Evolutionary conservation across 2,329 filamentous ascomycete species (phyloP).

Genomic region (Penicillium sp.): DNA sequence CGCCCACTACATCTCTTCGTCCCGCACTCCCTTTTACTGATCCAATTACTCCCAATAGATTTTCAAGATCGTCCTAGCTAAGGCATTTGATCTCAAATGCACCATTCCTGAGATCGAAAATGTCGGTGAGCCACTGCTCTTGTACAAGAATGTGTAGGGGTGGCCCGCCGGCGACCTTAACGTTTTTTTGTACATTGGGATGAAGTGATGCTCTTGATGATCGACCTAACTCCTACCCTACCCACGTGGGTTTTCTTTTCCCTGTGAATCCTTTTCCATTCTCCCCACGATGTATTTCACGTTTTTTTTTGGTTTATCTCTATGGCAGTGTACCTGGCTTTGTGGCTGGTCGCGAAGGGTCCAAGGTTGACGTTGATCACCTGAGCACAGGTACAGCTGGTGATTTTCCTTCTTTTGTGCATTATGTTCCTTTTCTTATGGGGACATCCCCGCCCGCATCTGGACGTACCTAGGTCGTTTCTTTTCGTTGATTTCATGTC

Average conservation of each 20-base stretch:
- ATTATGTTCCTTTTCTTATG: conserved; percentile 15
- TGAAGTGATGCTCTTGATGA: conserved; percentile 42
- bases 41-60: conserved; percentile 66
- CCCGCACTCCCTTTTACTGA: background rate
- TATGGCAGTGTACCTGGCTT: conserved; percentile 1
- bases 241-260: conserved; percentile 15
- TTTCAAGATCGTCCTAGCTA: conserved; percentile 98
- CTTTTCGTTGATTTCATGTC: conserved; percentile 18
- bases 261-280: conserved; percentile 21
- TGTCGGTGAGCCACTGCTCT: conserved; percentile 88
- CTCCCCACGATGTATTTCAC: conserved; percentile 26
- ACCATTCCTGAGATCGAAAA: conserved; percentile 99
- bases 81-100: conserved; percentile 98
- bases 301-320: conserved; percentile 14
- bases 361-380: background rate
- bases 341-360: background rate
- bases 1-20: no score
- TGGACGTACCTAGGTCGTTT: conserved; percentile 22
- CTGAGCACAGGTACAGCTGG: background rate
- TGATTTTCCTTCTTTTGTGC: conserved; percentile 6
- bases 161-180: conserved; percentile 18
- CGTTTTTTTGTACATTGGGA: conserved; percentile 42
- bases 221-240: conserved; percentile 25
- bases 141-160: conserved; percentile 69
- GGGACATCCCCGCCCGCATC: conserved; percentile 15